Evolutionary conservation across 768 basidiomycete genomes (phyloP), one percentile per base, ranked within the genome.

Genomic region (Pleurotus tuoliensis): DNA sequence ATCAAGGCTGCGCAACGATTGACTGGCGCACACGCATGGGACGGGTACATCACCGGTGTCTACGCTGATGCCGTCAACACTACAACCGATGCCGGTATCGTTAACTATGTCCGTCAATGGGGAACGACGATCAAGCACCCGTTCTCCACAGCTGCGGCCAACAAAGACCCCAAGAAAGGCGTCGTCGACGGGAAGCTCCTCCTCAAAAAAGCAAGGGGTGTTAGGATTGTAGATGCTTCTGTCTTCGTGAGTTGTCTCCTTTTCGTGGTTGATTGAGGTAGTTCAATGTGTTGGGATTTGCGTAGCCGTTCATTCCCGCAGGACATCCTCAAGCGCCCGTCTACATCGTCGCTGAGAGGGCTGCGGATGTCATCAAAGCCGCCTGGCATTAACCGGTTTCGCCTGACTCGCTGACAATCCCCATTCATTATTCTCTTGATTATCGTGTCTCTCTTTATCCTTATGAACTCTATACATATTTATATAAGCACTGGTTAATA

Each of bases 171-270:
- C 3, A 44, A 24, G 0, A 64, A 55, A 40, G 74, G 73, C 4
- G 74, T 74, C 5, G 68, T 74, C 0, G 64, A 72, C 63, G 67
- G 72, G 3, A 61, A 72, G 50, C 56, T 77, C 6, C 56, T 47
- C 4, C 65, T 77, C 4, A 74, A 75, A 56, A 66, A 67, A 9
- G 64, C 66, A 0, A 47, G 39, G 3, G 74, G 71, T 2, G 55
- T 77, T 43, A 59, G 76, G 6, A 60, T 77, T 13, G 69, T 76
- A 4, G 74, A 77, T 61, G 72, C 73, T 2, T 73, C 72, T 11
- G 66, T 74, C 13, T 61, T 75, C 52, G 74, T 71, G 39, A 59
- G 73, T 54, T 4, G 46, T 34, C 12, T 22, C 2, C 1, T 22
- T 6, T 27, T n/a, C 15, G 20, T n/a, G 4, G 9, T 13, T 18